Percentiles rank a stretch among this genome's conserved stretches.
phyloP scores from a whole-genome alignment of 2,329 filamentous ascomycete species.

The Aspergillus thermomutatus region DNA sequence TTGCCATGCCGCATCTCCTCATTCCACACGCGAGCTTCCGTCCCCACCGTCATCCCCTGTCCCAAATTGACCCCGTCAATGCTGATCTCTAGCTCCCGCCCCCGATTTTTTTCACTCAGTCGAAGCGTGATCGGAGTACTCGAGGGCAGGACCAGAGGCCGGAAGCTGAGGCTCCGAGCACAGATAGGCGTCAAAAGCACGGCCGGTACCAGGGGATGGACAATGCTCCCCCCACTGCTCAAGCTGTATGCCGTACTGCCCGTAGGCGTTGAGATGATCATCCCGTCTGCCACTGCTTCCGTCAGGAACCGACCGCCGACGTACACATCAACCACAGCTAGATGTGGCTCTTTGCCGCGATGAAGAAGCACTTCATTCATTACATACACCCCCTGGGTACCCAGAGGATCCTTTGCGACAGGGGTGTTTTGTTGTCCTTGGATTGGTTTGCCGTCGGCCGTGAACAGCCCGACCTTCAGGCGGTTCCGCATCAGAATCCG shows the following conservation, averaged over 20 bases:
- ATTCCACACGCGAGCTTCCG: constrained; percentile 84
- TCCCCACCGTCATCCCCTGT: constrained; percentile 66
- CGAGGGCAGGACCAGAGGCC: constrained; percentile 82
- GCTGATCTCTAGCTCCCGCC: constrained; percentile 72
- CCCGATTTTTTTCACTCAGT: constrained; percentile 75
- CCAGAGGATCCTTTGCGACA: constrained; percentile 25
- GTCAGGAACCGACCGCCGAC: constrained; percentile 88
- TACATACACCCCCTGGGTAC: constrained; percentile 57
- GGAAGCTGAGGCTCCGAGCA: constrained; percentile 84
- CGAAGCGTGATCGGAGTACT: constrained; percentile 80
- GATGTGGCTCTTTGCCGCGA: constrained; percentile 81
- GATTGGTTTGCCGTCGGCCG: constrained; percentile 55
- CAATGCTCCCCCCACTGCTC: constrained; percentile 87
- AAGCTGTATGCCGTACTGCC: constrained; percentile 94
- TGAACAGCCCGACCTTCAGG: constrained; percentile 80
- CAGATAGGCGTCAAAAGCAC: constrained; percentile 92
- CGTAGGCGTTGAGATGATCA: constrained; percentile 89
- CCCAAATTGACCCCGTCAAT: constrained; percentile 69
- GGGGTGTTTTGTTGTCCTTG: constrained; percentile 49
- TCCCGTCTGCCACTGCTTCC: constrained; percentile 90
- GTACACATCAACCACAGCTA: constrained; percentile 87
- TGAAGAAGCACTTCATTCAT: constrained; percentile 97
- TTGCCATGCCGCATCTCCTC: constrained; percentile 64
- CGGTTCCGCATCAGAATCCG: constrained; percentile 83
- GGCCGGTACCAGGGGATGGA: constrained; percentile 86